Base-by-base conservation (phyloP, 306 rosid genomes). In the Trichosanthes cucumerina region DNA sequence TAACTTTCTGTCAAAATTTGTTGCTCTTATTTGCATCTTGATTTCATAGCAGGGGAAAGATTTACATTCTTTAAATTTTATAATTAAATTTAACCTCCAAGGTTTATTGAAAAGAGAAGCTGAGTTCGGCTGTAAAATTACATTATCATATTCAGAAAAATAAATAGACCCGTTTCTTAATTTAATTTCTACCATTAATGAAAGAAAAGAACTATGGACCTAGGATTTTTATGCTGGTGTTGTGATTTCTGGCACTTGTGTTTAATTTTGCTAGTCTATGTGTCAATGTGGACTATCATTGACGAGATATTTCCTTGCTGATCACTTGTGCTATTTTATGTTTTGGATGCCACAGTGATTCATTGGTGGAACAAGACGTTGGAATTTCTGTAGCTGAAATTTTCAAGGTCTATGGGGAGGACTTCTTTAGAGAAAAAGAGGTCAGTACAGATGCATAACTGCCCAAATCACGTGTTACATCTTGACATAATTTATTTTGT, bases 381-480 rank as follows among this genome's bases (percentile, higher is more conserved):
- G 99, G 92, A 82, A 80, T 82, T 75, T 85, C 93, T 66, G 96
- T 95, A 52, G 91, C 96, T 79, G 97, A 95, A 72, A 90, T 95
- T 81, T 95, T 95, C 88, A 91, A 88, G 80, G 89, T 60, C 77
- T 62, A 90, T 65, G 99, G 99, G 75, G 99, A 95, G 84, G 78
- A 79, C 44, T 91, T 86, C 86, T 95, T 95, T 80, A 93, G 99
- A 74, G 87, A 91, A 46, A 91, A 85, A 81, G 99, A 95, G 98
- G 99, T 95, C 26, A 79, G 96, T 88, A 71, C 46, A 36, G 79
- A 77, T 78, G 41, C 75, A 38, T 82, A 15, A 54, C 31, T 49
- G 68, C 57, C 57, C 79, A 47, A 38, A 44, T 39, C 31, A 19
- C 78, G 81, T 68, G 16, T n/a, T 36, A 39, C 65, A 54, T 50